Conservation (phyloP, 164 flowering plant genomes). For the Saururus chinensis region DNA sequence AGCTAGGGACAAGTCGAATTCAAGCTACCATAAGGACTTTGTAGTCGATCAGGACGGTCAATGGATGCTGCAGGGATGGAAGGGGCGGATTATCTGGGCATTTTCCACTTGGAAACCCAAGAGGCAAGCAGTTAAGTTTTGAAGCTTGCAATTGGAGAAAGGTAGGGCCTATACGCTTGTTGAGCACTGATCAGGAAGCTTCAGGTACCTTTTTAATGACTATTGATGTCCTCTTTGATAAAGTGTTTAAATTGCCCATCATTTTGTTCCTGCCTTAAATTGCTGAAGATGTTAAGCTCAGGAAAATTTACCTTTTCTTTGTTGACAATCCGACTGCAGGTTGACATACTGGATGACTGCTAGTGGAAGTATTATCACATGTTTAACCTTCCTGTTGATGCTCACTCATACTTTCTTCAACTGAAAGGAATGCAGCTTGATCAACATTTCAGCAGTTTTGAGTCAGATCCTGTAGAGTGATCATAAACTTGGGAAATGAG, state of each 20-base stretch:
- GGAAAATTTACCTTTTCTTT: not conserved
- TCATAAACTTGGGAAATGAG: not conserved
- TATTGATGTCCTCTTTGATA: not conserved
- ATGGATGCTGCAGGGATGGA: slow-evolving; percentile 87
- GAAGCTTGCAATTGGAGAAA: not conserved
- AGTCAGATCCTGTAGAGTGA: too few relatives aligned
- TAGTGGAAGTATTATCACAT: too few relatives aligned
- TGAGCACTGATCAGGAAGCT: not conserved
- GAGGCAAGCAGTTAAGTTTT: not conserved
- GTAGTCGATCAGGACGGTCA: slow-evolving; percentile 53
- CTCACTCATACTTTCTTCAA: too few relatives aligned
- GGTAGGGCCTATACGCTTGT: not conserved
- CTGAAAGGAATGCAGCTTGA: not conserved
- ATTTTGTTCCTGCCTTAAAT: too few relatives aligned
- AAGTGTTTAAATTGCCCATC: too few relatives aligned
- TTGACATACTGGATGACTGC: too few relatives aligned
- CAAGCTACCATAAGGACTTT: slow-evolving; percentile 57
- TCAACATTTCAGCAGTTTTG: not conserved
- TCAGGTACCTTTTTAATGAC: not conserved
- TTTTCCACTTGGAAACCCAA: slow-evolving; percentile 42
- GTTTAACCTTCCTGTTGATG: too few relatives aligned
- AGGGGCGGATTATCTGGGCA: slow-evolving; percentile 58
- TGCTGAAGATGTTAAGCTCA: not conserved
- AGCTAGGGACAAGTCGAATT: slow-evolving; percentile 29
- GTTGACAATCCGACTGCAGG: not conserved